Conservation (phyloP, 768 basidiomycete genomes). For the Amanita jacksonii region DNA sequence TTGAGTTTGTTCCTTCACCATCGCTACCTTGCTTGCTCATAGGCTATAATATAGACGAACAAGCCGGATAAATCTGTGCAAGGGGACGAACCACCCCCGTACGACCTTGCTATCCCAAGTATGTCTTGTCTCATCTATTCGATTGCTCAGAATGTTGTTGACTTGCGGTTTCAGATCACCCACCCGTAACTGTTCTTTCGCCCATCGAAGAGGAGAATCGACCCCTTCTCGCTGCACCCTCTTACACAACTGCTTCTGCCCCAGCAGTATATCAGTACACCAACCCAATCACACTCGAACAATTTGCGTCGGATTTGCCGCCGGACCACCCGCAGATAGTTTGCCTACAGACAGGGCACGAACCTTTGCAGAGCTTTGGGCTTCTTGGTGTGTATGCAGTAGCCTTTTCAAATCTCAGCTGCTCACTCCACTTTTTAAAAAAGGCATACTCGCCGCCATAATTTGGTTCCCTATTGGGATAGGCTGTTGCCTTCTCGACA, state of each 20-base stretch:
- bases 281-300: slow-evolving; percentile 50
- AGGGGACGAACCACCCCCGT: not conserved
- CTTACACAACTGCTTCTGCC: slow-evolving; percentile 20
- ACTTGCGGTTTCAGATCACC: not conserved
- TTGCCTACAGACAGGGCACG: slow-evolving; percentile 73
- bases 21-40: not conserved
- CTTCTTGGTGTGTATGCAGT: slow-evolving; percentile 46
- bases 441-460: slow-evolving; percentile 76
- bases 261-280: slow-evolving; percentile 62
- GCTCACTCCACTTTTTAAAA: slow-evolving; percentile 6
- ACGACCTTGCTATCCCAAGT: not conserved
- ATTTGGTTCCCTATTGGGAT: slow-evolving; percentile 85
- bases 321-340: slow-evolving; percentile 80
- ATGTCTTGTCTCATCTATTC: not conserved
- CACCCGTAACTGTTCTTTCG: not conserved
- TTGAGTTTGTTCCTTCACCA: not conserved
- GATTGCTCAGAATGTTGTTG: not conserved
- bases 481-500: slow-evolving; percentile 68
- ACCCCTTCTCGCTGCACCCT: slow-evolving; percentile 10
- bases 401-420: not conserved
- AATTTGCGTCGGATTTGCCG: slow-evolving; percentile 53
- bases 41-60: not conserved
- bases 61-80: not conserved
- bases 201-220: not conserved
- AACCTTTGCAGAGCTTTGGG: slow-evolving; percentile 54